Evolutionary conservation across 768 basidiomycete genomes (phyloP), one percentile per base, ranked within the genome.

Genomic region (Mycena chlorophos): DNA sequence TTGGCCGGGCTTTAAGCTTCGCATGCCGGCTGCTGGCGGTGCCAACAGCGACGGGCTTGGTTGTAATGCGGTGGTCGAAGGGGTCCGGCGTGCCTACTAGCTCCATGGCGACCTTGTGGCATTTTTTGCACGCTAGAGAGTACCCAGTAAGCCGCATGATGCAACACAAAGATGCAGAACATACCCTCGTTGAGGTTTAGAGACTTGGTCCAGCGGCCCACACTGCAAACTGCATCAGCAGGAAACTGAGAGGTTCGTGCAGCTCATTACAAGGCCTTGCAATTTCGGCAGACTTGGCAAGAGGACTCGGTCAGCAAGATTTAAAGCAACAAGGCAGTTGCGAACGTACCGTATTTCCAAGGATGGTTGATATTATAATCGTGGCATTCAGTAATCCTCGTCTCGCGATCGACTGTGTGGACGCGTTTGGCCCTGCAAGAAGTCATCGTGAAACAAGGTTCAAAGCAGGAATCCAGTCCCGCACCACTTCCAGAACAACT

Each of bases 401-500:
- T 49, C 6, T 49, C 30, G 23, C 6, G 4, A 20, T 46, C 25
- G 8, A 46, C 23, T 10, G 23, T 23, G 13, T 23, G 5, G 45
- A 46, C 27, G n/a, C 45, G 45, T 13, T 26, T 23, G 5, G 45
- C 45, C 45, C 45, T 46, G 45, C 14, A 5, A 25, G 27, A 25
- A 6, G 23, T 25, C 23, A 46, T 20, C 25, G 26, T 53, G 42
- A 51, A 49, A 49, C 29, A 54, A 39, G 39, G 22, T 29, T 23
- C 47, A 47, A 49, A 57, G 42, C 54, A 43, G 45, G 25, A 31
- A 50, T 47, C 8, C 45, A 19, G 22, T 14, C 22, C 13, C 40
- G 22, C 22, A 46, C 45, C 45, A 46, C 45, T 46, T 46, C 45
- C 45, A 46, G n/a, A 46, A 42, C 8, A 28, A 46, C 27, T 46